Conservation (phyloP, 805 yeast species). For the Geotrichum ghanense region DNA sequence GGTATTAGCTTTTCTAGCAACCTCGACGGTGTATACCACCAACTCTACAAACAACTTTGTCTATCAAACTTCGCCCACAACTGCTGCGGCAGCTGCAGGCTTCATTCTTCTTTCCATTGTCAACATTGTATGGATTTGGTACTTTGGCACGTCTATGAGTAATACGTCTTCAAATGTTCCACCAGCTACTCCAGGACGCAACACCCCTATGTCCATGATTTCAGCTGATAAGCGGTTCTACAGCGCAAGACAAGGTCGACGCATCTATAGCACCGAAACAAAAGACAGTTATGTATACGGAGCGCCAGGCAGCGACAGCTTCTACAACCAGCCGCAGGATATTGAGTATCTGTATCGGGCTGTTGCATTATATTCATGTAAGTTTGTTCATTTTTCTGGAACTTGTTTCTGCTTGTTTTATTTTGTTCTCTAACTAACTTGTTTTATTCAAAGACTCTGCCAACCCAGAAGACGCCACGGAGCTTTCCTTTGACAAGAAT, state of each 20-base stretch:
- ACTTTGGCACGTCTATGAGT: conserved; percentile 76
- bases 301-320: conserved; percentile 23
- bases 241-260: conserved; percentile 29
- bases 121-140: conserved; percentile 75
- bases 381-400: conserved; percentile 13
- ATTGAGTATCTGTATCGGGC: conserved; percentile 71
- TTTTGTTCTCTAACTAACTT: background rate
- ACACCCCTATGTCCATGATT: background rate
- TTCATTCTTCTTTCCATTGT: conserved; percentile 71
- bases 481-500: conserved; percentile 80
- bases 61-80: conserved; percentile 51
- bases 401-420: background rate
- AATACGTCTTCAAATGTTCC: conserved; percentile 66
- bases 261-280: conserved; percentile 23
- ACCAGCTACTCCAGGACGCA: conserved; percentile 22
- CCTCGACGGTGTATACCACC: conserved; percentile 76
- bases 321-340: background rate
- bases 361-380: conserved; percentile 73
- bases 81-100: conserved; percentile 89
- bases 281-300: conserved; percentile 1
- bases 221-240: conserved; percentile 13
- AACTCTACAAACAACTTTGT: conserved; percentile 74
- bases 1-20: conserved; percentile 44
- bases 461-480: conserved; percentile 86
- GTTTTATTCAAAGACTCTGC: conserved; percentile 31